Conservation (phyloP, 371 early-diverging fungal genomes). For the Apophysomyces variabilis region DNA sequence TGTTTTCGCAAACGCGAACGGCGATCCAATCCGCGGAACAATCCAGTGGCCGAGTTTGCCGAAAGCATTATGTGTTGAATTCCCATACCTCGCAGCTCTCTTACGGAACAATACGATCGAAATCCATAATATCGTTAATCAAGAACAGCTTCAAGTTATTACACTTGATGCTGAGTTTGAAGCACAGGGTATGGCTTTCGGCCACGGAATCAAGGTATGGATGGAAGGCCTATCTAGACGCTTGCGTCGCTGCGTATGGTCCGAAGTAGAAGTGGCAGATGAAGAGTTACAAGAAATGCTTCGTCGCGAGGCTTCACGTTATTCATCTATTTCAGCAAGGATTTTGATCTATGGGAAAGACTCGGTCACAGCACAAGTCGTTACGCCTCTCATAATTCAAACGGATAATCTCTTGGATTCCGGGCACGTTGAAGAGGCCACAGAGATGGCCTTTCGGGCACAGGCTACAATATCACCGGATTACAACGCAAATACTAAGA, state of each 20-base stretch:
- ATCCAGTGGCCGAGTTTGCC: conserved; percentile 79
- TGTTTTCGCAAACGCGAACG: conserved; percentile 69
- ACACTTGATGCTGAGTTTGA: conserved; percentile 52
- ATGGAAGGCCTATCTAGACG: conserved; percentile 43
- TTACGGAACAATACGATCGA: conserved; percentile 71
- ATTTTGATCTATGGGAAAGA: conserved; percentile 68
- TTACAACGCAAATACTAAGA: conserved; percentile 48
- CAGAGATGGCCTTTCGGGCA: conserved; percentile 59
- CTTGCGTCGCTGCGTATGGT: conserved; percentile 47
- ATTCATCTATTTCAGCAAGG: conserved; percentile 57
- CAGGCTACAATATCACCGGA: conserved; percentile 47
- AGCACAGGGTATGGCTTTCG: conserved; percentile 54
- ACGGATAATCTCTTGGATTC: conserved; percentile 58
- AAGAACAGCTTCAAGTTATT: conserved; percentile 65
- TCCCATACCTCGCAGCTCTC: conserved; percentile 77
- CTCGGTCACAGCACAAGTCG: conserved; percentile 65
- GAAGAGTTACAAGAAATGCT: conserved; percentile 27
- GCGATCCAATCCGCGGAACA: conserved; percentile 81
- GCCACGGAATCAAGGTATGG: conserved; percentile 57
- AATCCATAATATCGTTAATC: conserved; percentile 78
- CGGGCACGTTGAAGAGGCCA: conserved; percentile 57
- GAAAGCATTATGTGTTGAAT: conserved; percentile 71
- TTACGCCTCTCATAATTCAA: conserved; percentile 66
- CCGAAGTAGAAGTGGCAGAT: conserved; percentile 37
- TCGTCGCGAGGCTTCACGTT: conserved; percentile 39